Conservation (phyloP, 495 filamentous ascomycete species). For the Umbilicaria muhlenbergii region DNA sequence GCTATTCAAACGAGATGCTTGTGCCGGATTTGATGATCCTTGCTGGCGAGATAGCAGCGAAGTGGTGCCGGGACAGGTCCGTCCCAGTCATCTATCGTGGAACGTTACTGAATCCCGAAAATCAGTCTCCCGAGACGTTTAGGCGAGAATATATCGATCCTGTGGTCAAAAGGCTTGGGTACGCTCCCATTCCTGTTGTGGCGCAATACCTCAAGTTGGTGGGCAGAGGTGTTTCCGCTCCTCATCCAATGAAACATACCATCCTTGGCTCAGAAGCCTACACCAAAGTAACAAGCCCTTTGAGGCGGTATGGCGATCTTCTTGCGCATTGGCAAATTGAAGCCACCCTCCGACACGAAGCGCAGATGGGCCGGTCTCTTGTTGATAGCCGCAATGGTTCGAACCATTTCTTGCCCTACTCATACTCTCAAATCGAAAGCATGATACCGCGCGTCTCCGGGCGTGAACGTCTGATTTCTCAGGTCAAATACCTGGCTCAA, state of each 20-base stretch:
- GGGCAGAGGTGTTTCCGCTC: constrained; percentile 35
- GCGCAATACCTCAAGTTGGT: constrained; percentile 26
- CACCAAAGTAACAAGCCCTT: constrained; percentile 67
- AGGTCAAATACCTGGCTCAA: constrained; percentile 20
- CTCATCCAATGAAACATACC: constrained; percentile 35
- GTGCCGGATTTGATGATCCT: constrained; percentile 60
- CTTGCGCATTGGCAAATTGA: constrained; percentile 89
- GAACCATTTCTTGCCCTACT: constrained; percentile 45
- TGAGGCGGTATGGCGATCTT: constrained; percentile 71
- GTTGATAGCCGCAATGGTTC: constrained; percentile 22
- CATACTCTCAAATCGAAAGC: constrained; percentile 33
- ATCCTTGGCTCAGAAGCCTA: constrained; percentile 55
- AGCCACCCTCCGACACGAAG: constrained; percentile 59
- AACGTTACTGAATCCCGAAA: constrained; percentile 43
- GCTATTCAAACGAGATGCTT: constrained; percentile 18
- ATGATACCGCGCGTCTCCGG: constrained; percentile 20
- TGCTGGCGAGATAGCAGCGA: constrained; percentile 54
- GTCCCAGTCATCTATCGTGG: constrained; percentile 70
- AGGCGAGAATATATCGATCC: not conserved
- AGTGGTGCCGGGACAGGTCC: constrained; percentile 56
- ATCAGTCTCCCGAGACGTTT: constrained; percentile 14
- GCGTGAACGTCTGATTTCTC: constrained; percentile 19
- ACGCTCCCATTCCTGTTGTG: constrained; percentile 10
- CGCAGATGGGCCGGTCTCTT: constrained; percentile 34
- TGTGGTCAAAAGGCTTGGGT: constrained; percentile 11